Conservation (phyloP, 2,329 filamentous ascomycete genomes). For the Hymenoscyphus repandus region DNA sequence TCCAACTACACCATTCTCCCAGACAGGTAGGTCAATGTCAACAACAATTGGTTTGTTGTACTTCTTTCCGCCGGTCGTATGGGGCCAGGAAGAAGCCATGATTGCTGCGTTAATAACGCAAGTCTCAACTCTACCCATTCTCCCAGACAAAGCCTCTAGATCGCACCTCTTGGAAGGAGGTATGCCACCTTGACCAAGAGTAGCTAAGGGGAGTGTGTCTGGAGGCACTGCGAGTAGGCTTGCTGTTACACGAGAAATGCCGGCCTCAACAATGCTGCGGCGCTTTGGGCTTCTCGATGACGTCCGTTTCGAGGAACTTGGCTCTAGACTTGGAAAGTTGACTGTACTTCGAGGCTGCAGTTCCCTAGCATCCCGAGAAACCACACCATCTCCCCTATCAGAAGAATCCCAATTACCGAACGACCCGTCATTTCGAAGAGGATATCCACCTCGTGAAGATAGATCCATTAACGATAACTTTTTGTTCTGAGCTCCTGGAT, state of each 20-base stretch:
- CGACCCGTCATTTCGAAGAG: conserved; percentile 43
- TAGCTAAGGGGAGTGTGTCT: conserved; percentile 20
- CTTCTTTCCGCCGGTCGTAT: conserved; percentile 52
- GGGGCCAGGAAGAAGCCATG: conserved; percentile 62
- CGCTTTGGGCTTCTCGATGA: neutral
- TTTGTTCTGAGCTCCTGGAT: conserved; percentile 49
- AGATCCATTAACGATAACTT: conserved; percentile 62
- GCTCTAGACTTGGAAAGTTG: neutral
- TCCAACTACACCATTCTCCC: conserved; percentile 25
- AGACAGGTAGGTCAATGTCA: conserved; percentile 67
- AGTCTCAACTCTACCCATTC: conserved; percentile 50
- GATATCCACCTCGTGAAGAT: conserved; percentile 38
- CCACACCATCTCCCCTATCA: neutral
- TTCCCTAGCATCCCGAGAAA: neutral
- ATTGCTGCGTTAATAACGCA: conserved; percentile 78
- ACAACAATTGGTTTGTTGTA: conserved; percentile 82
- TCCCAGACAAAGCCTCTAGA: conserved; percentile 35
- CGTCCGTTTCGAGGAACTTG: neutral
- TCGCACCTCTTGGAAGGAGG: conserved; percentile 39
- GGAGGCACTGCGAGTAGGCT: conserved; percentile 11
- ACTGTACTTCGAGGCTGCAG: neutral
- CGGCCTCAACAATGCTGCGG: conserved; percentile 5
- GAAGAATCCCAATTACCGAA: conserved; percentile 4
- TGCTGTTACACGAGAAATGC: conserved; percentile 9
- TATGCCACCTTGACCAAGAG: conserved; percentile 38